Evolutionary conservation across 2,329 filamentous ascomycete genomes (phyloP).

Genomic region (Coniella vitis): DNA sequence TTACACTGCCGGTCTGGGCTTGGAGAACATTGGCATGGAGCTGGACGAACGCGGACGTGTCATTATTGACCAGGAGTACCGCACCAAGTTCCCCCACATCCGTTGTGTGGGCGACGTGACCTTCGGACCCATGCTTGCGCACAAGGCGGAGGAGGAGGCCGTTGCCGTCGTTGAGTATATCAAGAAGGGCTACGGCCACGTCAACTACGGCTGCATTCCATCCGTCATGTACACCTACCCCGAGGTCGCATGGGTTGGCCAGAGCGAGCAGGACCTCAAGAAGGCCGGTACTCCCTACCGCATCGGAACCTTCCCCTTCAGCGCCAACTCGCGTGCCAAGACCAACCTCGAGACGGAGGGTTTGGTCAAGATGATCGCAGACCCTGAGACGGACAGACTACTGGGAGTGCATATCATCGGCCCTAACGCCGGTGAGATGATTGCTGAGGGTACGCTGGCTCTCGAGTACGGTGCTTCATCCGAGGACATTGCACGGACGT

Average conservation of each 20-base stretch:
- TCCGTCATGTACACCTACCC: conserved; percentile 99
- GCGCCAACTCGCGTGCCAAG: conserved; percentile 96
- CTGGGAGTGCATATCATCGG: conserved; percentile 96
- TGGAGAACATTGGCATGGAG: conserved; percentile 91
- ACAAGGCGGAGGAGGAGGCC: conserved; percentile 98
- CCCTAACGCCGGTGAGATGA: conserved; percentile 96
- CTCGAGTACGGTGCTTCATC: conserved; percentile 93
- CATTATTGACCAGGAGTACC: conserved; percentile 97
- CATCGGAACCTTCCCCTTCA: conserved; percentile 91
- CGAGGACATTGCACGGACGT: conserved; percentile 91
- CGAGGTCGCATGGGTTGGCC: conserved; percentile 96
- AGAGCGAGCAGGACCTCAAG: conserved; percentile 96
- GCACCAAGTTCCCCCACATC: conserved; percentile 95
- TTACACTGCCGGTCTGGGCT: conserved; percentile 83
- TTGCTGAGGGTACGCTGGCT: conserved; percentile 91
- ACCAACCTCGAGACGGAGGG: conserved; percentile 96
- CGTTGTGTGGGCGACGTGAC: conserved; percentile 94
- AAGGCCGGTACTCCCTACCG: conserved; percentile 84
- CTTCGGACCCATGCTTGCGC: conserved; percentile 97
- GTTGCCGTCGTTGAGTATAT: conserved; percentile 95
- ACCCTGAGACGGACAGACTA: conserved; percentile 93
- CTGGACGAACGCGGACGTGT: conserved; percentile 89
- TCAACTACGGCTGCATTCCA: conserved; percentile 97
- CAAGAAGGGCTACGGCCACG: conserved; percentile 94
- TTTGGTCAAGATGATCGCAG: conserved; percentile 92